These are phyloP conservation scores for Cladosporium sp. DNA, from an alignment of 2,329 filamentous ascomycete genomes.

Conservation along the genomic window DNA sequence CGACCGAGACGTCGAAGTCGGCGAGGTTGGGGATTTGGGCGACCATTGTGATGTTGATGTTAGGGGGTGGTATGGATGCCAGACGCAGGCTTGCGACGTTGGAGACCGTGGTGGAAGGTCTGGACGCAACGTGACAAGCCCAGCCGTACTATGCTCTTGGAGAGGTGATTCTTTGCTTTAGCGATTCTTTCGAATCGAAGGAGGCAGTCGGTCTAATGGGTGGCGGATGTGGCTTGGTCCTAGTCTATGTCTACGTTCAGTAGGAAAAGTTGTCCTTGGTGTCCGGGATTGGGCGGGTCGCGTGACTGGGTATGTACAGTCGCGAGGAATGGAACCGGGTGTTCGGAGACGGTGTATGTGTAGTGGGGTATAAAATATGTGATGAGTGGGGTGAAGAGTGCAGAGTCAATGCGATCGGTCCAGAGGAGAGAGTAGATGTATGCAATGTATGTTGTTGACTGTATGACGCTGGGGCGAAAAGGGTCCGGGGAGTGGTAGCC, in stretches of 20 bases:
- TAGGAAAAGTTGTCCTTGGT: not conserved
- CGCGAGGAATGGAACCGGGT: too few species aligned
- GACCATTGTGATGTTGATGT: slow-evolving; percentile 33
- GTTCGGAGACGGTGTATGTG: too few species aligned
- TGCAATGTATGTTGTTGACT: not conserved
- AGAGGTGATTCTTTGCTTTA: not conserved
- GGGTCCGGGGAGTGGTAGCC: too few species aligned
- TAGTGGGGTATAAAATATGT: not conserved
- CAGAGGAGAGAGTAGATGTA: not conserved
- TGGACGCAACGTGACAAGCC: slow-evolving; percentile 31
- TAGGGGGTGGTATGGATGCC: slow-evolving; percentile 18
- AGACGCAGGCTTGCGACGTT: slow-evolving; percentile 34
- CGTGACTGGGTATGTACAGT: not conserved
- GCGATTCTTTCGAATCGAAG: not conserved
- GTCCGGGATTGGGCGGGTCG: not conserved
- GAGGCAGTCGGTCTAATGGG: slow-evolving; percentile 1
- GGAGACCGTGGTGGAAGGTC: slow-evolving; percentile 23
- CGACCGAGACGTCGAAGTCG: slow-evolving; percentile 74
- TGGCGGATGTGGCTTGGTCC: not conserved
- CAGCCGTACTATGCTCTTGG: slow-evolving; percentile 24
- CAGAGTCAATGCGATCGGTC: not conserved
- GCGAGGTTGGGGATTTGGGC: slow-evolving; percentile 48
- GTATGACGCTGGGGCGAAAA: slow-evolving; percentile 7
- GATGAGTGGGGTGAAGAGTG: not conserved
- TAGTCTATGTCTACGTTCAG: not conserved